Evolutionary conservation across 495 filamentous ascomycete species (phyloP).

Genomic region (Recurvomyces mirabilis): DNA sequence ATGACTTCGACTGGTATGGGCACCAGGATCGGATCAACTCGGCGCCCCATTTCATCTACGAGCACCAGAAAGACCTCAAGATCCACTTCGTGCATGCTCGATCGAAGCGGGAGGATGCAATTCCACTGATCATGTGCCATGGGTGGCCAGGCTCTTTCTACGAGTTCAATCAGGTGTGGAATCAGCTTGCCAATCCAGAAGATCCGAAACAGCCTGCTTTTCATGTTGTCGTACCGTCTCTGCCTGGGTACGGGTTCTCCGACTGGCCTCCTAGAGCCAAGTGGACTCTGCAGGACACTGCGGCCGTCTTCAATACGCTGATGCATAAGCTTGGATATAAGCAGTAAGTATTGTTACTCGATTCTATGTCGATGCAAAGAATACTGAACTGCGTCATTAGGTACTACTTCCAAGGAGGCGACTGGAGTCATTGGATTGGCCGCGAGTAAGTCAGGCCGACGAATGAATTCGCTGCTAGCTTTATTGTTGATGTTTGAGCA

Average conservation of each 20-base stretch:
- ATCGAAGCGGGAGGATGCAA: constrained; percentile 19
- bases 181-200: constrained; percentile 16
- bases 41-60: constrained; percentile 8
- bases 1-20: constrained; percentile 1
- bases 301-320: constrained; percentile 15
- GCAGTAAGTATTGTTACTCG: constrained; percentile 11
- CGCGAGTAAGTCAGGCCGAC: too few species aligned
- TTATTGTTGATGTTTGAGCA: too few species aligned
- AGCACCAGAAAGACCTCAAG: constrained; percentile 11
- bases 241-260: constrained; percentile 28
- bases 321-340: constrained; percentile 22
- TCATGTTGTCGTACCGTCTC: constrained; percentile 30
- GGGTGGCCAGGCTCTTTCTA: constrained; percentile 34
- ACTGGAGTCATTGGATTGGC: constrained; percentile 13
- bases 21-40: constrained; percentile 8
- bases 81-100: constrained; percentile 27
- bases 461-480: too few species aligned
- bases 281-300: constrained; percentile 19
- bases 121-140: constrained; percentile 31
- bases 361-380: too few species aligned
- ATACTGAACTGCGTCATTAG: too few species aligned
- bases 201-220: constrained; percentile 27
- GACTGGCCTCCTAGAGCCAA: constrained; percentile 2
- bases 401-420: constrained; percentile 14
- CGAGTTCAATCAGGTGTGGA: constrained; percentile 26